Evolutionary conservation across 306 rosid species (phyloP), one percentile per base, ranked within the genome.

Genomic region (Ziziphus jujuba): DNA sequence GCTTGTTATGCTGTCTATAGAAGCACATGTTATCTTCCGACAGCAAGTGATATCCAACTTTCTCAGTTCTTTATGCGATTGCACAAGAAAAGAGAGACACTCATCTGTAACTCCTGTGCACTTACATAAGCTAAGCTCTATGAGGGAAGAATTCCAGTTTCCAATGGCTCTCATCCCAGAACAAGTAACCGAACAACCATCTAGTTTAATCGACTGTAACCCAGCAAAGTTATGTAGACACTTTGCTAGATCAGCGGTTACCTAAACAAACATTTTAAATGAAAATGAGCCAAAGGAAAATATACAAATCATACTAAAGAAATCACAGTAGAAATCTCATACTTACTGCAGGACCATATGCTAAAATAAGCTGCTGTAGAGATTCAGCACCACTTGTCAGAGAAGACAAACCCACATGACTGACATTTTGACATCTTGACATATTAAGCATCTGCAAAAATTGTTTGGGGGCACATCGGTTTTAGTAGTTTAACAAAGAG

Each of bases 41-140:
- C 96, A 89, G 80, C 88, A 84, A 14, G 90, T 77, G 74, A 84
- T 70, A 65, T 87, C 86, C 61, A 89, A 24, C 55, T 82, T 89
- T 78, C 77, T 80, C 61, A 89, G 65, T 28, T 68, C 60, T 63
- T 70, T 82, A 57, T 84, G 90, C 36, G 61, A 45, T 67, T 74
- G 82, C 49, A 74, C 81, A 14, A 87, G 72, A 69, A 75, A 72
- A 62, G 85, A 67, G 45, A 89, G 75, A 56, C 84, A 63, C 74
- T 84, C 90, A 71, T 89, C 92, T 0, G 77, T 75, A 71, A 84
- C 78, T 4, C 79, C 88, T 0, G 4, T 53, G 76, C 92, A 89
- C 76, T 84, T 89, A 25, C 90, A 79, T 55, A 89, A 79, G 83
- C 86, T 80, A 54, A 87, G 80, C 71, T 89, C 92, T 65, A 56